These are phyloP conservation scores for Trifolium dubium DNA, from an alignment of 306 rosid genomes.

Conservation along the genomic window DNA sequence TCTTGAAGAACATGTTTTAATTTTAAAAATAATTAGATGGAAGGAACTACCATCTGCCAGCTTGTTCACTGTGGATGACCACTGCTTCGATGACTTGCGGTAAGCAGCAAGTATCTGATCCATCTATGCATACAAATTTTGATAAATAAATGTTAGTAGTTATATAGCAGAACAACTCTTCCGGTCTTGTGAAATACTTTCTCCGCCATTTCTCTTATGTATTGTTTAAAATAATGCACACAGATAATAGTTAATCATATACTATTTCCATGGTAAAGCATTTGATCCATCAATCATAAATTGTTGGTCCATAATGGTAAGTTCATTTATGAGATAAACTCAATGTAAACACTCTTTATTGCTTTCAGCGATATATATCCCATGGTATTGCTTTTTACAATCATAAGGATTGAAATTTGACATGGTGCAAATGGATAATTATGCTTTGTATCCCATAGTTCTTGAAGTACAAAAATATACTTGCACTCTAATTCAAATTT, in stretches of 20 bases:
- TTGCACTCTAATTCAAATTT: not conserved
- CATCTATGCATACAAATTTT: slow-evolving; percentile 40
- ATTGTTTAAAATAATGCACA: not conserved
- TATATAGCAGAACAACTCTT: slow-evolving; percentile 7
- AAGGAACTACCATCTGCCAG: slow-evolving; percentile 51
- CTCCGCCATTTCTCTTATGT: no score
- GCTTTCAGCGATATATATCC: no score
- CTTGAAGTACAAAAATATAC: no score
- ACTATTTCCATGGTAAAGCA: not conserved
- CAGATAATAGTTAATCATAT: not conserved
- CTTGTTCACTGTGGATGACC: slow-evolving; percentile 74
- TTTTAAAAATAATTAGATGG: slow-evolving; percentile 4
- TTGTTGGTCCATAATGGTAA: no score
- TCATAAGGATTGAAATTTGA: no score
- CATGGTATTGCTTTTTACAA: no score
- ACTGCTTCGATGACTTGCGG: slow-evolving; percentile 86
- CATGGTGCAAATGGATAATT: no score
- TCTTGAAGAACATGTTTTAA: slow-evolving; percentile 21
- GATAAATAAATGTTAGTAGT: slow-evolving; percentile 11
- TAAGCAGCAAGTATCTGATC: slow-evolving; percentile 68
- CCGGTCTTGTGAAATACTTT: no score
- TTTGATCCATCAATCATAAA: no score
- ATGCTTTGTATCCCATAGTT: no score
- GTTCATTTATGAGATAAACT: no score
- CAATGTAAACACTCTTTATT: no score